These are phyloP conservation scores for Diaporthe aspalathi DNA, from an alignment of 2,329 filamentous ascomycete genomes.

Conservation along the genomic window DNA sequence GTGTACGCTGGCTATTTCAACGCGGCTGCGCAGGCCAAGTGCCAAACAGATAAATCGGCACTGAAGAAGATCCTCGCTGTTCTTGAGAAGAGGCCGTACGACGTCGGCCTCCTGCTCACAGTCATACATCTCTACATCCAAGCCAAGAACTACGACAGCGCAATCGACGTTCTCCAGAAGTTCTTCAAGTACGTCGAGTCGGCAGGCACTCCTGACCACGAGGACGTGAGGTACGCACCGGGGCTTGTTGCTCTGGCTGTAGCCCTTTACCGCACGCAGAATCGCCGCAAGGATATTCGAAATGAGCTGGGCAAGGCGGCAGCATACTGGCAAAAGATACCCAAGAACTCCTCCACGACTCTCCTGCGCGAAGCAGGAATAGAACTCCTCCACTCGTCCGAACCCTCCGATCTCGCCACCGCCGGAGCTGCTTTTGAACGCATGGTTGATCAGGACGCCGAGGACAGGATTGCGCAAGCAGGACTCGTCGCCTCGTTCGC, in stretches of 20 bases:
- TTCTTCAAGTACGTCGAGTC: slow-evolving; percentile 80
- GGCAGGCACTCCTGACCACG: slow-evolving; percentile 64
- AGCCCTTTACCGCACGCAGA: slow-evolving; percentile 80
- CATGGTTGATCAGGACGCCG: slow-evolving; percentile 73
- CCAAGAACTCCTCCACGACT: slow-evolving; percentile 46
- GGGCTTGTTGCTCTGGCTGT: slow-evolving; percentile 85
- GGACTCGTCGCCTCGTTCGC: slow-evolving; percentile 89
- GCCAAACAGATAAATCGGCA: slow-evolving; percentile 72
- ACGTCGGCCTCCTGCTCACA: slow-evolving; percentile 83
- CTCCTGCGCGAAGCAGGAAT: slow-evolving; percentile 86
- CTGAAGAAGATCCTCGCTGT: slow-evolving; percentile 77
- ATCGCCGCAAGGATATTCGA: slow-evolving; percentile 78
- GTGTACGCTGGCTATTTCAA: slow-evolving; percentile 61
- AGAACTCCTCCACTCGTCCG: slow-evolving; percentile 81
- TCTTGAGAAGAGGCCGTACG: slow-evolving; percentile 78
- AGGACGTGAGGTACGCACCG: slow-evolving; percentile 82
- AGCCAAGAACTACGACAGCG: slow-evolving; percentile 77
- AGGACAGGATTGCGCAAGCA: slow-evolving; percentile 77
- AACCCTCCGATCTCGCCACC: slow-evolving; percentile 72
- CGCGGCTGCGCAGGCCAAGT: slow-evolving; percentile 79
- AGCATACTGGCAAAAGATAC: slow-evolving; percentile 75
- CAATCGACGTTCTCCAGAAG: slow-evolving; percentile 78
- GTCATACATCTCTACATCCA: slow-evolving; percentile 84
- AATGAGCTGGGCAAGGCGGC: slow-evolving; percentile 82
- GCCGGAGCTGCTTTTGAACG: slow-evolving; percentile 84